Base-by-base conservation (phyloP, 75 land plant species). In the Cunninghamia lanceolata region DNA sequence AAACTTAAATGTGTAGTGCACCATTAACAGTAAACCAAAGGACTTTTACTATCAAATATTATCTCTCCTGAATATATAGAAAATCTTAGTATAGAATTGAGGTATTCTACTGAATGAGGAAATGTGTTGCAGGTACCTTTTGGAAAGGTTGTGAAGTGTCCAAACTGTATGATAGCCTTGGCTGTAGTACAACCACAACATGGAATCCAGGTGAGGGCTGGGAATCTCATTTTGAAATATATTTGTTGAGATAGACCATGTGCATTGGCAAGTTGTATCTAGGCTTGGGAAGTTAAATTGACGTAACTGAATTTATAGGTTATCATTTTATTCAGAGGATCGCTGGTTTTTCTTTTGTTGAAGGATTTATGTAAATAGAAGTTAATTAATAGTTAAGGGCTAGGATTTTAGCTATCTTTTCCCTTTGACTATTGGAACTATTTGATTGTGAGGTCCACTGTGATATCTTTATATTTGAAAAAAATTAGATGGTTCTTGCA, bases 161-260 rank as follows among this genome's bases (percentile, higher is more conserved):
- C 99, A 68, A 91, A 88, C 88, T 98, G 99, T 92, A 89, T 87
- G 86, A 89, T 93, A 84, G 95, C 99, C 75, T 87, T 96, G 73
- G 96, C 97, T 78, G 99, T 98, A 85, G 95, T 94, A 34, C 98
- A 98, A 88, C 99, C 99, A 28, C 99, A 98, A 82, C 89, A 95
- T 85, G 99, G 99, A 15, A 90, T 90, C 83, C 99, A 98, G 93
- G 99, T 91, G 35, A 73, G 53, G 43, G 38, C 74, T 17, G 54
- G 21, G 35, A 52, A 35, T 83, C 53, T 50, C 8, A 47, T 47
- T 47, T 43, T 45, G 35, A 34, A 15, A n/a, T 83, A 34, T 83
- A 0, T 47, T 50, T 16, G n/a, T 45, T 45, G 0, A 80, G 15
- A 80, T 42, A 80, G 28, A 25, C 42, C 21, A 28, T 9, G 11